Conservation (phyloP, 2,329 filamentous ascomycete species). For the Fusarium sambucinum region DNA sequence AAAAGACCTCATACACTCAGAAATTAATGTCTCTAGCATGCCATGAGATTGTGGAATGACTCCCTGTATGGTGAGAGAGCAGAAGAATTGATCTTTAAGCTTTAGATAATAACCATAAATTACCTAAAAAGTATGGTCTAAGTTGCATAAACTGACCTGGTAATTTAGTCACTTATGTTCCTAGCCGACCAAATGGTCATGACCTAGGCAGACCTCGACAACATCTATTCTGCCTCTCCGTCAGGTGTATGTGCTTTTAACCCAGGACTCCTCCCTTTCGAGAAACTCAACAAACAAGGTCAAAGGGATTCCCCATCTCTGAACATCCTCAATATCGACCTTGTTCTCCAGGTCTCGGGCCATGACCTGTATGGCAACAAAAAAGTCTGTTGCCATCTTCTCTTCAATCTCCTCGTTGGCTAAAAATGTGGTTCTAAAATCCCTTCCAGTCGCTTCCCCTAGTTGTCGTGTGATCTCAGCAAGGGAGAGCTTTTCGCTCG, state of each 20-base stretch:
- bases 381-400: neutral
- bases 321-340: neutral
- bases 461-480: neutral
- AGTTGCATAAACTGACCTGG: too few relatives aligned
- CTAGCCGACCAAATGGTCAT: too few relatives aligned
- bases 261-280: neutral
- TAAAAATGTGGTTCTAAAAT: neutral
- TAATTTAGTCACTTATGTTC: too few relatives aligned
- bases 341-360: slow-evolving; percentile 3
- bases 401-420: neutral
- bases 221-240: neutral
- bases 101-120: too few relatives aligned
- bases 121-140: too few relatives aligned
- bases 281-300: neutral
- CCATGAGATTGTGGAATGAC: too few relatives aligned
- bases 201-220: too few relatives aligned
- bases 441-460: neutral
- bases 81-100: too few relatives aligned
- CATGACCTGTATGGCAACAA: slow-evolving; percentile 5
- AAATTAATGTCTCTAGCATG: too few relatives aligned
- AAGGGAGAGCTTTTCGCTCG: slow-evolving; percentile 1
- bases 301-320: neutral
- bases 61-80: too few relatives aligned
- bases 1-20: too few relatives aligned
- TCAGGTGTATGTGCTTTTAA: slow-evolving; percentile 1